Evolutionary conservation across 352 stramenopile species (phyloP).

Genomic region (Phytophthora cactorum): DNA sequence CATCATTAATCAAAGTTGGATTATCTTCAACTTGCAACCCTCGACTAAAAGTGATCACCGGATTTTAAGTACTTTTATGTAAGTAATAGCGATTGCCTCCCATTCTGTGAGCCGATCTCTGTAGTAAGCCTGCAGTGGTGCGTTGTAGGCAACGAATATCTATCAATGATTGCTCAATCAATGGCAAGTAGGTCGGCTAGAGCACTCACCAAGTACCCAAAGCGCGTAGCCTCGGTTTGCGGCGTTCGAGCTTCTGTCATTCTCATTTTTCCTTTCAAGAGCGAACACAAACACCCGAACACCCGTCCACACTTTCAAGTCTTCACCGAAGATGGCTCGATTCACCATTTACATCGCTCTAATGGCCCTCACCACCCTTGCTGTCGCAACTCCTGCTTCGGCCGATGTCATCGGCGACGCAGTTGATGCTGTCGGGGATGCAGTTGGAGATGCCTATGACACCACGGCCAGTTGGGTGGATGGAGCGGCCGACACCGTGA

Average conservation of each 20-base stretch:
- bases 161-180: slow-evolving; percentile 7
- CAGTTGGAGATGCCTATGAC: slow-evolving; percentile 29
- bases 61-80: slow-evolving; percentile 11
- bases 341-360: slow-evolving; percentile 16
- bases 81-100: slow-evolving; percentile 9
- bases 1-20: slow-evolving; percentile 19
- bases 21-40: slow-evolving; percentile 10
- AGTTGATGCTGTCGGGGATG: slow-evolving; percentile 19
- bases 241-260: slow-evolving; percentile 11
- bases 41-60: slow-evolving; percentile 18
- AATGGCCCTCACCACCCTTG: slow-evolving; percentile 10
- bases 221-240: too few relatives aligned
- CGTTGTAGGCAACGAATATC: not conserved
- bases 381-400: slow-evolving; percentile 2
- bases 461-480: slow-evolving; percentile 29
- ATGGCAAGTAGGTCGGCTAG: not conserved
- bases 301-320: not conserved
- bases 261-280: slow-evolving; percentile 19
- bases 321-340: slow-evolving; percentile 19
- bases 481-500: slow-evolving; percentile 22
- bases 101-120: not conserved
- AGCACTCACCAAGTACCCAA: not conserved
- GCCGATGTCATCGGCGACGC: slow-evolving; percentile 30
- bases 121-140: slow-evolving; percentile 13
- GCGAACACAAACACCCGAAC: slow-evolving; percentile 3